phyloP scores from a whole-genome alignment of 345 rosid species.

The Lumnitzera littorea region DNA sequence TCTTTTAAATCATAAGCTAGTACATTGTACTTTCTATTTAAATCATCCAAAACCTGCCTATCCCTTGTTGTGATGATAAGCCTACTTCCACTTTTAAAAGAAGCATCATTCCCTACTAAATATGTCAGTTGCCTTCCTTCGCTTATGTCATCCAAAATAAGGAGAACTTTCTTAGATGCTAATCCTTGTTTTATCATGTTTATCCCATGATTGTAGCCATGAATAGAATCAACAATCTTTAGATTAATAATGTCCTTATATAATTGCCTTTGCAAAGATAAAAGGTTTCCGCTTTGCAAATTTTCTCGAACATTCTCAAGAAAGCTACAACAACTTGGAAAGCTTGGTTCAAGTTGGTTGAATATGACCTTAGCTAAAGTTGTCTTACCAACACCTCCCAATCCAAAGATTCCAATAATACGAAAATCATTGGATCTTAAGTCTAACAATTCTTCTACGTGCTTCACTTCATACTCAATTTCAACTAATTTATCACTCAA shows the following conservation, averaged over 20 bases:
- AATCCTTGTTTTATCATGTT: neutral
- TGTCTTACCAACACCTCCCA: conserved; percentile 9
- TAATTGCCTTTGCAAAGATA: neutral
- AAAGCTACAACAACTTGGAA: neutral
- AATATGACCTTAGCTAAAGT: neutral
- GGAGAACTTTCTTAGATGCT: neutral
- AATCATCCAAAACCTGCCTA: neutral
- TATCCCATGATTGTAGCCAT: neutral
- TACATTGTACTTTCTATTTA: neutral
- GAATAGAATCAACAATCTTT: rapidly evolving
- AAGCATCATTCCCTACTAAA: neutral
- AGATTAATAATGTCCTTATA: neutral
- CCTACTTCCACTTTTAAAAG: neutral
- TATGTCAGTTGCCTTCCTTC: neutral
- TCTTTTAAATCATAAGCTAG: neutral
- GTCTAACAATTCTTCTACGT: neutral
- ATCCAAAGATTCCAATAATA: neutral
- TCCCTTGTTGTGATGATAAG: conserved; percentile 4
- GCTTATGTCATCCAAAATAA: conserved; percentile 1
- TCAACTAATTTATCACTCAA: conserved; percentile 3
- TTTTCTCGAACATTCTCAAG: neutral
- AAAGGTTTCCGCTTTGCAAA: neutral
- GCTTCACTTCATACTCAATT: neutral
- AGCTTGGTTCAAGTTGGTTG: too few relatives aligned
- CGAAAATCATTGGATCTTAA: neutral